Evolutionary conservation across 371 early-diverging fungal genomes (phyloP).

Genomic region (Lichtheimia ramosa): DNA sequence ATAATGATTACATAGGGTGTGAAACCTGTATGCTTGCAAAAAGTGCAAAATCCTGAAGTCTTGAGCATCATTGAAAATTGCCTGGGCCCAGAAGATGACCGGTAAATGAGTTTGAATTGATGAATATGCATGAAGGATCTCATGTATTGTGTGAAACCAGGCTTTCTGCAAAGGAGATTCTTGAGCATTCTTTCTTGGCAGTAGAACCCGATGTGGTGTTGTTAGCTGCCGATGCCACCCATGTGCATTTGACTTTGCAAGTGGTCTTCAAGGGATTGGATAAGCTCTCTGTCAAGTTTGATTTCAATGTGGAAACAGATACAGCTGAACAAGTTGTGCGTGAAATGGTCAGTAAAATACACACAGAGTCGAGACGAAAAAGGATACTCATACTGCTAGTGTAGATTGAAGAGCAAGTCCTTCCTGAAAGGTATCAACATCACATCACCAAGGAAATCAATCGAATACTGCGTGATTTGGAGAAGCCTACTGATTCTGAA

Average conservation of each 20-base stretch:
- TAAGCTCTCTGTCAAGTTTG: slow-evolving; percentile 85
- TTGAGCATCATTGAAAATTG: slow-evolving; percentile 74
- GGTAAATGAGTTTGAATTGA: slow-evolving; percentile 12
- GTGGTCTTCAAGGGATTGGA: slow-evolving; percentile 86
- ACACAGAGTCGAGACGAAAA: too few species aligned
- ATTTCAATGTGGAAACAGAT: slow-evolving; percentile 85
- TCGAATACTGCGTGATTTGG: slow-evolving; percentile 76
- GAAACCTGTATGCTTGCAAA: slow-evolving; percentile 74
- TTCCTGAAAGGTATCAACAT: slow-evolving; percentile 73
- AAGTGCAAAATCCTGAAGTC: slow-evolving; percentile 72
- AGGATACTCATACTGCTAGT: neutral
- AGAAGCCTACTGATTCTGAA: slow-evolving; percentile 48
- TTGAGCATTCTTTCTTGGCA: slow-evolving; percentile 84
- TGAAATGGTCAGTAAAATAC: slow-evolving; percentile 69
- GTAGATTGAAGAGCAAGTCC: slow-evolving; percentile 80
- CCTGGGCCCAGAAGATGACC: slow-evolving; percentile 64
- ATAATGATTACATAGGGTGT: slow-evolving; percentile 37
- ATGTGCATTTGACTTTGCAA: slow-evolving; percentile 73
- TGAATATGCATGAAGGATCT: neutral
- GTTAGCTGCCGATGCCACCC: slow-evolving; percentile 57
- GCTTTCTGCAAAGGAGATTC: slow-evolving; percentile 74
- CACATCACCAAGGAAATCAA: slow-evolving; percentile 87
- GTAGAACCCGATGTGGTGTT: slow-evolving; percentile 71
- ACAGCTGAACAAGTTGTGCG: slow-evolving; percentile 90
- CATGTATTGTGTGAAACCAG: slow-evolving; percentile 28